These are phyloP conservation scores for Suillus brevipes DNA, from an alignment of 768 basidiomycete species.

Conservation along the genomic window DNA sequence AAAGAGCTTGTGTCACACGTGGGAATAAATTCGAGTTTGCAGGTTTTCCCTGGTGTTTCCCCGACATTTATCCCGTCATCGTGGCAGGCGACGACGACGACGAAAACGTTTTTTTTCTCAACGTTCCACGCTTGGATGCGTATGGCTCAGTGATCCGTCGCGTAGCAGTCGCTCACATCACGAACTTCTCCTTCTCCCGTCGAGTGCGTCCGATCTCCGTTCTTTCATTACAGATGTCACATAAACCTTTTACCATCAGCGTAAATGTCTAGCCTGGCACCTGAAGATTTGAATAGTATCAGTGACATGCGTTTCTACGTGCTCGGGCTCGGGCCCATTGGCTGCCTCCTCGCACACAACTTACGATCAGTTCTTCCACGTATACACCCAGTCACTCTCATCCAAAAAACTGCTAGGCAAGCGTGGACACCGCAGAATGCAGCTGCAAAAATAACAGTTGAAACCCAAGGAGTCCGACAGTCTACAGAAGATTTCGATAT, in stretches of 20 bases:
- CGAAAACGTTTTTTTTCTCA: background rate
- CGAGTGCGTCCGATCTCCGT: slow-evolving; percentile 8
- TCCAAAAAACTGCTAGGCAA: slow-evolving; percentile 55
- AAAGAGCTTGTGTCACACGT: background rate
- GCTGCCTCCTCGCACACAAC: slow-evolving; percentile 78
- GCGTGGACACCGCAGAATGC: slow-evolving; percentile 35
- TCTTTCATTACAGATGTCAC: slow-evolving; percentile 7
- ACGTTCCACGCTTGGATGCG: background rate
- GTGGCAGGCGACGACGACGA: background rate
- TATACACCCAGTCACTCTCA: slow-evolving; percentile 60
- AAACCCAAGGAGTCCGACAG: slow-evolving; percentile 47
- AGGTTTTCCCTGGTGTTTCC: background rate
- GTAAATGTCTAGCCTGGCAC: background rate
- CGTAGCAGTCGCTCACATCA: background rate
- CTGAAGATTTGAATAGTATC: slow-evolving; percentile 6
- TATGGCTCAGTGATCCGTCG: background rate
- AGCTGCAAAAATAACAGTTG: slow-evolving; percentile 45
- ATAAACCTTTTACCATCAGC: slow-evolving; percentile 10
- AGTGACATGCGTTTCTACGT: slow-evolving; percentile 68
- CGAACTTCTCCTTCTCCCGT: slow-evolving; percentile 2
- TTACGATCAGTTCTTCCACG: slow-evolving; percentile 61
- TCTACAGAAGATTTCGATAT: slow-evolving; percentile 47
- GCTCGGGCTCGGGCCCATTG: slow-evolving; percentile 81
- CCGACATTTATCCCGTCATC: background rate
- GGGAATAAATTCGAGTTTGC: background rate